phyloP scores from a whole-genome alignment of 1,284 basidiomycete species.

The Clitocybe nebularis region DNA sequence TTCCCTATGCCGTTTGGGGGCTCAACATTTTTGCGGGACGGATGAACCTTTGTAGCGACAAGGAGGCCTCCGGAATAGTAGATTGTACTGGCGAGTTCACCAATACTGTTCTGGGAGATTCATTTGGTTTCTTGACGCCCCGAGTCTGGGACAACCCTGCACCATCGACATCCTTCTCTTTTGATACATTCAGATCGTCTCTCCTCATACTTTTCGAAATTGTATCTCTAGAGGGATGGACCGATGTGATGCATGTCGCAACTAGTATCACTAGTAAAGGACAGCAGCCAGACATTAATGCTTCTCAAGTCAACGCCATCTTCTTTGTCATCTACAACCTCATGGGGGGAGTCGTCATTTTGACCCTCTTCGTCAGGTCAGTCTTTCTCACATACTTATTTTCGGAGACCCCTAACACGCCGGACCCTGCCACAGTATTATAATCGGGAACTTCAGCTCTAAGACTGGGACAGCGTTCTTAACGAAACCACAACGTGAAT shows the following conservation, averaged over 20 bases:
- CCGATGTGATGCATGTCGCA: constrained; percentile 83
- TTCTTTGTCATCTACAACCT: constrained; percentile 95
- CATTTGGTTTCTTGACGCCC: constrained; percentile 73
- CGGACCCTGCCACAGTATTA: constrained; percentile 64
- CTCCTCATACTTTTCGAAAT: constrained; percentile 96
- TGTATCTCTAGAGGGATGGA: constrained; percentile 95
- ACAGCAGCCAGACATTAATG: constrained; percentile 70
- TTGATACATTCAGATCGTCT: constrained; percentile 85
- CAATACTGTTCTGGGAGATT: constrained; percentile 49
- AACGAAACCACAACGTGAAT: constrained; percentile 89
- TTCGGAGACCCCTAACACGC: no score
- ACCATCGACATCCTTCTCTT: constrained; percentile 84
- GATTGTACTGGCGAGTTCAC: constrained; percentile 80
- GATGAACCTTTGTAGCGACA: constrained; percentile 87
- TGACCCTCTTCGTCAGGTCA: constrained; percentile 86
- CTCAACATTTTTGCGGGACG: constrained; percentile 90
- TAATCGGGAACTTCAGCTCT: constrained; percentile 91
- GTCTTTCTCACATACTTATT: constrained; percentile 17
- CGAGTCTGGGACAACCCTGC: constrained; percentile 88
- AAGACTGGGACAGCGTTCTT: constrained; percentile 82
- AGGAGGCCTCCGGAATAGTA: constrained; percentile 45
- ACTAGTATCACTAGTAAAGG: constrained; percentile 76
- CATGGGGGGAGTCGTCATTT: constrained; percentile 86
- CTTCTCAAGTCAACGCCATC: constrained; percentile 78
- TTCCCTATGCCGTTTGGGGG: constrained; percentile 97